phyloP scores from a whole-genome alignment of 1,139 yeast genomes.

The Diutina mesorugosa region DNA sequence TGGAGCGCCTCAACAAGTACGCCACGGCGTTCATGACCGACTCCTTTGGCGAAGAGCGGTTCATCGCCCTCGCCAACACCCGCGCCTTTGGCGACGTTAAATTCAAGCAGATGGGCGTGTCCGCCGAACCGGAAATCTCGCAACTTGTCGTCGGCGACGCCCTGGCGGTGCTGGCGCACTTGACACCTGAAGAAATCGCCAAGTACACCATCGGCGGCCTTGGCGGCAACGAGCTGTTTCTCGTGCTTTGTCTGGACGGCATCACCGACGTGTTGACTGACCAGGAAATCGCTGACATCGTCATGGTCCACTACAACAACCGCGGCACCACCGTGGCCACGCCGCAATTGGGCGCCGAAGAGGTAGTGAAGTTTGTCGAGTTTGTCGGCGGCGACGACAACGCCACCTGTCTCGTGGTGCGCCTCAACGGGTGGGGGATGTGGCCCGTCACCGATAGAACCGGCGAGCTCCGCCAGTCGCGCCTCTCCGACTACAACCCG shows the following conservation, averaged over 20 bases:
- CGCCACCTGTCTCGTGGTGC: conserved; percentile 75
- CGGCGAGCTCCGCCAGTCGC: conserved; percentile 65
- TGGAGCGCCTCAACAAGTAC: conserved; percentile 54
- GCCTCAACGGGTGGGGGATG: conserved; percentile 84
- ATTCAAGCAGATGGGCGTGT: conserved; percentile 72
- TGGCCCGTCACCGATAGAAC: conserved; percentile 84
- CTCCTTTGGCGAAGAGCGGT: conserved; percentile 88
- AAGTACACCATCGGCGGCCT: conserved; percentile 34
- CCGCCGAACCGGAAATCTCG: conserved; percentile 83
- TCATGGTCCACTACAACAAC: conserved; percentile 57
- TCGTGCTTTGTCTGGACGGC: conserved; percentile 77
- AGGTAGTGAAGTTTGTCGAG: conserved; percentile 72
- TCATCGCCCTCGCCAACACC: conserved; percentile 77
- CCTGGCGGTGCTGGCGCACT: conserved; percentile 18
- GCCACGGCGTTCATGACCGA: conserved; percentile 72
- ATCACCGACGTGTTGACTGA: conserved; percentile 70
- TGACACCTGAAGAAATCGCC: conserved; percentile 25
- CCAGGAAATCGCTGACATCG: conserved; percentile 83
- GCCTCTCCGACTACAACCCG: conserved; percentile 40
- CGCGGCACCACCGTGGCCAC: conserved; percentile 62
- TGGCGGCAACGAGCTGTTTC: conserved; percentile 74
- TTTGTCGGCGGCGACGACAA: conserved; percentile 90
- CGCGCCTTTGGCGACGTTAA: conserved; percentile 82
- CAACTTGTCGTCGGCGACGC: conserved; percentile 51
- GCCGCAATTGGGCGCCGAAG: conserved; percentile 79